Percentiles rank a stretch among this genome's conserved stretches.
Conservation (phyloP, 1,284 basidiomycete species). For the Ustilago shanxiensis region DNA sequence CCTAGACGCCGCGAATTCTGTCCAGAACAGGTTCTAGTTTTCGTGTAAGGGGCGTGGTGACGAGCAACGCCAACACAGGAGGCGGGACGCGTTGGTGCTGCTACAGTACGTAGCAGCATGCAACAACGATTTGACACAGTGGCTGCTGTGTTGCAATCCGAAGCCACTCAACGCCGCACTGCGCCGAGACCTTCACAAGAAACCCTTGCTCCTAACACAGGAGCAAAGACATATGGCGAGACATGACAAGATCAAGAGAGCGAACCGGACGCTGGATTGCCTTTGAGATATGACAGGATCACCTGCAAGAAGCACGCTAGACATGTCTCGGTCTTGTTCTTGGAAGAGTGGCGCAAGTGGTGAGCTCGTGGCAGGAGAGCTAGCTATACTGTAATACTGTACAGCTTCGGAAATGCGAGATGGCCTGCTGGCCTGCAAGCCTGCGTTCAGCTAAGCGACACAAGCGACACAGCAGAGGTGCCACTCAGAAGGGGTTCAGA, state of each 20-base stretch:
- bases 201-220: background rate
- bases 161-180: background rate
- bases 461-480: background rate
- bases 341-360: background rate
- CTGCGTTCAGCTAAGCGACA: background rate
- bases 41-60: no score
- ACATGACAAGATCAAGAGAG: background rate
- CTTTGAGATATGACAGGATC: background rate
- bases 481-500: background rate
- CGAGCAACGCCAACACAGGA: background rate
- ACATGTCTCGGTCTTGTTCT: background rate
- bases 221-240: background rate
- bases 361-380: no score
- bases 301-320: background rate
- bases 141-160: background rate
- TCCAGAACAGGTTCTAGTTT: no score
- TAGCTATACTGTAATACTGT: no score
- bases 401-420: conserved; percentile 5
- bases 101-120: no score
- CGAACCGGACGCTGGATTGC: background rate
- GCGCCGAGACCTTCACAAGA: background rate
- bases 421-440: background rate
- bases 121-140: background rate
- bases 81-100: background rate
- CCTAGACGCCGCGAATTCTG: background rate